A percentile compares a stretch with the other conserved stretches of the same genome.
These are phyloP conservation scores for Lavandula angustifolia DNA, from an alignment of 257 asterid genomes.

Conservation along the genomic window DNA sequence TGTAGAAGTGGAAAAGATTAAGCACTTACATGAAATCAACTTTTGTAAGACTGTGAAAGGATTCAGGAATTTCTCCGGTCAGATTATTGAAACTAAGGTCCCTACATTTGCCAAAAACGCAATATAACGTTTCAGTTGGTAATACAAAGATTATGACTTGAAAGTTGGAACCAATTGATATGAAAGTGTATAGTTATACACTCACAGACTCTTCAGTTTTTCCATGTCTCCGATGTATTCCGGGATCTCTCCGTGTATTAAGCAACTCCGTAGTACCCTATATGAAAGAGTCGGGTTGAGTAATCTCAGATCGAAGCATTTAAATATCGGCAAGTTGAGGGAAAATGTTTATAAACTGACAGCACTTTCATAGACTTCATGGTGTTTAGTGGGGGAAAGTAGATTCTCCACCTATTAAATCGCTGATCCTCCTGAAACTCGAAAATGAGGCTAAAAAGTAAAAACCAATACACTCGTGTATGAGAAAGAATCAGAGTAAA, in stretches of 20 bases:
- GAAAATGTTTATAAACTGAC: constrained; percentile 45
- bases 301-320: constrained; percentile 14
- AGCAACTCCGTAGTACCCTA: constrained; percentile 71
- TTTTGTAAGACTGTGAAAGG: constrained; percentile 49
- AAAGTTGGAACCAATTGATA: not conserved
- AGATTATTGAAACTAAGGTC: constrained; percentile 84
- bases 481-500: not conserved
- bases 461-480: constrained; percentile 11
- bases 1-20: constrained; percentile 29
- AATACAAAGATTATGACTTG: not conserved
- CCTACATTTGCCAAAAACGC: constrained; percentile 44
- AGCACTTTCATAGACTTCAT: constrained; percentile 63
- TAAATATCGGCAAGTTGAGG: constrained; percentile 12
- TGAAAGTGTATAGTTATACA: constrained; percentile 29
- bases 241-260: constrained; percentile 66
- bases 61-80: constrained; percentile 66
- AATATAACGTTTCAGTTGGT: constrained; percentile 10
- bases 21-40: constrained; percentile 71
- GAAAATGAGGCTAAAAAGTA: constrained; percentile 24
- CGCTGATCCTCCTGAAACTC: constrained; percentile 88
- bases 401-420: constrained; percentile 58
- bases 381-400: constrained; percentile 54
- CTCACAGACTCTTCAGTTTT: constrained; percentile 75
- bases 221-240: constrained; percentile 58
- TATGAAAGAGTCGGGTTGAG: constrained; percentile 17